Evolutionary conservation across 768 basidiomycete genomes (phyloP).

Genomic region (Tricholomella constricta): DNA sequence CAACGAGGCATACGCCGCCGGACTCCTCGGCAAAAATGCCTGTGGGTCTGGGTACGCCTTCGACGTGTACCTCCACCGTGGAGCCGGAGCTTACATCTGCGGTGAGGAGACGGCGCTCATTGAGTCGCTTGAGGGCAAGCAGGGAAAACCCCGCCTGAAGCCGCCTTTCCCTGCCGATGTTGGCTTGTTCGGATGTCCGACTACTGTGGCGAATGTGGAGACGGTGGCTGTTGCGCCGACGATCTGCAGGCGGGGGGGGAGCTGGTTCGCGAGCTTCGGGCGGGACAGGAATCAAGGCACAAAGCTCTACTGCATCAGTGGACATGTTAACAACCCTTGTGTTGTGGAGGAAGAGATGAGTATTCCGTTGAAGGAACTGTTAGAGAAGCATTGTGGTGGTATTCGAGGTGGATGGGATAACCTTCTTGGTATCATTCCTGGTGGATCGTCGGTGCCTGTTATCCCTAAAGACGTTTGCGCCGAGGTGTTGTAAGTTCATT

Average conservation of each 20-base stretch:
- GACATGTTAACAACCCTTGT: slow-evolving; percentile 98
- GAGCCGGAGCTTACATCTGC: slow-evolving; percentile 98
- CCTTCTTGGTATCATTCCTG: slow-evolving; percentile 93
- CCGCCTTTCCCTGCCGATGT: slow-evolving; percentile 99
- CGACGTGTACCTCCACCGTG: slow-evolving; percentile 98
- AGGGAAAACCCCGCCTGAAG: slow-evolving; percentile 96
- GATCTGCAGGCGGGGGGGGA: slow-evolving; percentile 84
- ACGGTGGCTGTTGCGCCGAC: slow-evolving; percentile 98
- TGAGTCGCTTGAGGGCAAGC: slow-evolving; percentile 96
- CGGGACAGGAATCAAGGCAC: slow-evolving; percentile 92
- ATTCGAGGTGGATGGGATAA: slow-evolving; percentile 96
- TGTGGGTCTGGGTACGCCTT: slow-evolving; percentile 94
- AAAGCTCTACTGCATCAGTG: slow-evolving; percentile 96
- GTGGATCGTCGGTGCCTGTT: slow-evolving; percentile 93
- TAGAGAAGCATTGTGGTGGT: slow-evolving; percentile 98
- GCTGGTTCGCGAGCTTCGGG: slow-evolving; percentile 94
- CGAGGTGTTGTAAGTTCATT: slow-evolving; percentile 76
- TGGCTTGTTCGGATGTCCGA: slow-evolving; percentile 95
- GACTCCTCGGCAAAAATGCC: slow-evolving; percentile 86
- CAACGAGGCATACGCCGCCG: slow-evolving; percentile 89
- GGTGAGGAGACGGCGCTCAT: slow-evolving; percentile 98
- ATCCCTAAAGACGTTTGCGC: slow-evolving; percentile 81
- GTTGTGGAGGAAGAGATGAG: slow-evolving; percentile 99
- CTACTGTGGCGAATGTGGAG: slow-evolving; percentile 98
- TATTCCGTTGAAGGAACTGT: slow-evolving; percentile 88